Evolutionary conservation across 2,329 filamentous ascomycete genomes (phyloP), one percentile per base, ranked within the genome.

Genomic region (Penicillium sp.): DNA sequence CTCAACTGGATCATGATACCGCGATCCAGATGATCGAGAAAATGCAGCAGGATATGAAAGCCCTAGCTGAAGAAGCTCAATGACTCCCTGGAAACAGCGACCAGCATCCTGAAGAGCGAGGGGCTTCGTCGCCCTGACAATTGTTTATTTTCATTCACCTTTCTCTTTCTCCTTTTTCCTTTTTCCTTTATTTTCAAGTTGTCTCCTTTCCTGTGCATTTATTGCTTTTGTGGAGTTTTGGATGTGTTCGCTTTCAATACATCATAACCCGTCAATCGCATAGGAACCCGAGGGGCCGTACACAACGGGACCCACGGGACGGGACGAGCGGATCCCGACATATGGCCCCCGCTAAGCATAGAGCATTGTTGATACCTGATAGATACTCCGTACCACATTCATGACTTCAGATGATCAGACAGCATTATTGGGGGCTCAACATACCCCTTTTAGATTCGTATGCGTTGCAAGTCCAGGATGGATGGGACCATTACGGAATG

Each of bases 151-250:
- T 53, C 27, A 13, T 23, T 44, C n/a, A 16, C 42, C n/a, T 53
- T 54, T 46, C 43, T 29, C 9, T 39, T 50, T 27, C 49, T 7
- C 37, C 8, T 26, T 53, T 31, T 35, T 42, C 46, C 19, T 25
- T 59, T 39, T 25, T 37, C 31, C 43, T 53, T 43, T 26, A 19
- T 13, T 58, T 46, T 6, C 25, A n/a, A 29, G 2, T n/a, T 27
- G 9, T 16, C 49, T 57, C 54, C 58, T 56, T 62, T 58, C 31
- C 48, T 45, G 29, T 65, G 63, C 62, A 64, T 65, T 59, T 65
- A 60, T 62, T 58, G 46, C 37, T 56, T 58, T 56, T 62, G 54
- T 53, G 61, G 46, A 33, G 42, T 50, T 62, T 58, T 60, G 51
- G 58, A 64, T 53, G 54, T 64, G 56, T 65, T 50, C 53, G 35